Base-by-base conservation (phyloP, 148 eudicot species). In the Vaccinium macrocarpon region DNA sequence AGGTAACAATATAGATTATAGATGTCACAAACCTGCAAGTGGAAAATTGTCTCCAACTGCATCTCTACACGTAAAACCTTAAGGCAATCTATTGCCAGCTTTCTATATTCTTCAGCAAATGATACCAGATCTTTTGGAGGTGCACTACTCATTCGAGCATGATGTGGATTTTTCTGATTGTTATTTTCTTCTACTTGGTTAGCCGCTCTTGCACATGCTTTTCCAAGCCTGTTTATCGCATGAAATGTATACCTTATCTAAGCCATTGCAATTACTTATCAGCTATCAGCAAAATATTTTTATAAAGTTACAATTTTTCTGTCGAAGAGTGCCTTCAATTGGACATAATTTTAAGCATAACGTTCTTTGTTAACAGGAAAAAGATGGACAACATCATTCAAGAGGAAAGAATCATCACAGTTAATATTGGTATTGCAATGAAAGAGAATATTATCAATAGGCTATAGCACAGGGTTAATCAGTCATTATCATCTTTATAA, bases 21-120 rank as follows among this genome's bases (percentile, higher is more conserved):
- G 49, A 82, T 53, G 12, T 64, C 52, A 89, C 85, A 88, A 84
- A 93, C 99, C 99, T 97, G 98, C 98, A 97, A 87, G 89, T 95
- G 96, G 82, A 93, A 97, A 86, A 97, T 90, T 79, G 99, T 93
- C 88, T 97, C 98, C 86, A 97, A 80, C 82, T 90, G 98, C 98
- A 97, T 94, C 93, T 97, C 99, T 81, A 95, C 86, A 68, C 98
- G 98, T 82, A 97, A 91, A 88, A 97, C 99, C 89, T 97, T 95
- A 6, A 97, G 96, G 90, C 99, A 97, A 90, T 97, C 99, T 82
- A 95, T 85, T 82, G 99, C 96, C 87, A 97, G 83, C 86, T 91
- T 97, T 90, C 98, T 90, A 82, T 97, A 97, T 83, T 97, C 99
- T 86, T 94, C 97, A 76, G 98, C 97, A 88, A 93, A 95, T 84